phyloP scores from a whole-genome alignment of 2,329 filamentous ascomycete genomes.

The Fusarium gaditjirri region DNA sequence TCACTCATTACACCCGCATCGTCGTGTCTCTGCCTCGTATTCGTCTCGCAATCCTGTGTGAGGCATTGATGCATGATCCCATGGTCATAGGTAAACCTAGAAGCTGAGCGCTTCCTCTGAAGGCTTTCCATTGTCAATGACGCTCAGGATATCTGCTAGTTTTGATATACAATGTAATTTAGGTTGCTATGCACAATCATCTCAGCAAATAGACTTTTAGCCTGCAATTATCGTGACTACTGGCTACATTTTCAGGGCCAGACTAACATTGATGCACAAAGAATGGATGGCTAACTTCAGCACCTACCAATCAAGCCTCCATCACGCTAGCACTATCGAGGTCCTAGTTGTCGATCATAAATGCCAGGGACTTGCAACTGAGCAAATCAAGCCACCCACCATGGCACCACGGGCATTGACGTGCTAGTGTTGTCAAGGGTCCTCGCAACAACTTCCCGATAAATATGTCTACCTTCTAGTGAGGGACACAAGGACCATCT shows the following conservation, averaged over 20 bases:
- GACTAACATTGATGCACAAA: not conserved
- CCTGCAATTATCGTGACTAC: not conserved
- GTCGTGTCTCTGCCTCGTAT: not conserved
- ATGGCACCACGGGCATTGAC: not conserved
- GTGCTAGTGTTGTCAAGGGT: not conserved
- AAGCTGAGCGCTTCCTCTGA: not conserved
- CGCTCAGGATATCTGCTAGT: not conserved
- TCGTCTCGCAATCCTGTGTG: not conserved
- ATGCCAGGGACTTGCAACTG: constrained; percentile 2
- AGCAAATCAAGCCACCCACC: constrained; percentile 7
- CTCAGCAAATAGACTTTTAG: not conserved
- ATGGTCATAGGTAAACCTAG: not conserved
- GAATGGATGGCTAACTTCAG: not conserved
- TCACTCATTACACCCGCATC: not conserved
- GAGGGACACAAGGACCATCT: constrained; percentile 5
- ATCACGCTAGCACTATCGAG: constrained; percentile 2
- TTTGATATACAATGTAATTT: not conserved
- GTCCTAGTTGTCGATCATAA: constrained; percentile 36
- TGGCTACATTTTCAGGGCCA: not conserved
- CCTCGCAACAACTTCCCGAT: constrained; percentile 33
- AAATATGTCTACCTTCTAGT: not conserved
- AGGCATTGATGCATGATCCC: not conserved
- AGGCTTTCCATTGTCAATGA: not conserved
- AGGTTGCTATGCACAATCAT: not conserved
- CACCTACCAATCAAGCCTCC: not conserved